Evolutionary conservation across 2,329 filamentous ascomycete species (phyloP).

Genomic region (Talaromyces sp.): DNA sequence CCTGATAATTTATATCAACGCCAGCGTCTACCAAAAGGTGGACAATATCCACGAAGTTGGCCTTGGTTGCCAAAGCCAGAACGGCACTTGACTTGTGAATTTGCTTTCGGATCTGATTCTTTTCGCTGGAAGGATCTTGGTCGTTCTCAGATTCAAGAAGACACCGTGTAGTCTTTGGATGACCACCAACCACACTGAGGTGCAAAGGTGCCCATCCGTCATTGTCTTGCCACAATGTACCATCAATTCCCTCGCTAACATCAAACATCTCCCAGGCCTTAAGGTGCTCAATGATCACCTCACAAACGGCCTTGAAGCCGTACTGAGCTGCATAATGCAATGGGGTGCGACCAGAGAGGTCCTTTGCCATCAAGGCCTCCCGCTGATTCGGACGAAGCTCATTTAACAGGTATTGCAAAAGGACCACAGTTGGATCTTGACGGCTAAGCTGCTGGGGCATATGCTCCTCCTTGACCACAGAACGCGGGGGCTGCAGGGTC

Average conservation of each 20-base stretch:
- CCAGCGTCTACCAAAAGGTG: slow-evolving; percentile 84
- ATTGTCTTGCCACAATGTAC: slow-evolving; percentile 83
- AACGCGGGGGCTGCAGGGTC: slow-evolving; percentile 61
- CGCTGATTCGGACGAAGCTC: slow-evolving; percentile 69
- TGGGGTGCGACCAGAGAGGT: slow-evolving; percentile 80
- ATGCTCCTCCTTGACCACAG: slow-evolving; percentile 68
- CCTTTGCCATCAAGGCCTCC: slow-evolving; percentile 66
- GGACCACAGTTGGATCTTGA: slow-evolving; percentile 74
- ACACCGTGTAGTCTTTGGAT: slow-evolving; percentile 79
- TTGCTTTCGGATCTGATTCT: slow-evolving; percentile 66
- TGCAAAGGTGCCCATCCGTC: slow-evolving; percentile 92
- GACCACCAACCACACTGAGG: slow-evolving; percentile 87
- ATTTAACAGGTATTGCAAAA: slow-evolving; percentile 67
- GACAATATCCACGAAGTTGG: slow-evolving; percentile 83
- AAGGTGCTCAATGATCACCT: slow-evolving; percentile 85
- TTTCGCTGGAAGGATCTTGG: slow-evolving; percentile 53
- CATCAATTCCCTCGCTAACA: slow-evolving; percentile 82
- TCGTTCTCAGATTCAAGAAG: slow-evolving; percentile 76
- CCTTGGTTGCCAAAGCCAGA: slow-evolving; percentile 82
- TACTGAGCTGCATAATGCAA: slow-evolving; percentile 95
- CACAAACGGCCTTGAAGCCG: slow-evolving; percentile 87
- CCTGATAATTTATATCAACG: slow-evolving; percentile 90
- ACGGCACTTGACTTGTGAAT: slow-evolving; percentile 85
- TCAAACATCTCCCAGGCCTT: slow-evolving; percentile 87
- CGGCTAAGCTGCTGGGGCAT: slow-evolving; percentile 62